phyloP scores from a whole-genome alignment of 192 early-diverging fungal genomes.

The Piromyces sp. region DNA sequence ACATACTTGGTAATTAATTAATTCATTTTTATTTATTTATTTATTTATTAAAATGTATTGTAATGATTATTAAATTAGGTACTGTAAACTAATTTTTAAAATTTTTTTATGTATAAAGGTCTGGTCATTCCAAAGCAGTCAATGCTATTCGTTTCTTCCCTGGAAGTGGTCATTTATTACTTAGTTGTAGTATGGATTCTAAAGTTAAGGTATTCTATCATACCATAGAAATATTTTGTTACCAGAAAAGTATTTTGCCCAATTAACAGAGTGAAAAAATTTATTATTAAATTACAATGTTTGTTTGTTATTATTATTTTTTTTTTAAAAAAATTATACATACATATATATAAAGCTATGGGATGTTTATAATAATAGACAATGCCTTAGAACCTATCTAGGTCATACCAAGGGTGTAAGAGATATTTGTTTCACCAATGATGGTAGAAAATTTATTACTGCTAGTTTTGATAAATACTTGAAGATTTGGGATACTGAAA shows the following conservation, averaged over 20 bases:
- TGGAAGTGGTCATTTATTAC: conserved; percentile 67
- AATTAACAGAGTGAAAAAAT: too few relatives aligned
- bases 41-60: neutral
- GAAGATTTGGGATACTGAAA: conserved; percentile 98
- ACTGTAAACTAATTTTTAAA: neutral
- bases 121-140: conserved; percentile 80
- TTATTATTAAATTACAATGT: too few relatives aligned
- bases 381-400: conserved; percentile 62
- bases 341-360: too few relatives aligned
- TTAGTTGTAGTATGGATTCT: conserved; percentile 84
- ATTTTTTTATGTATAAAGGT: too few relatives aligned
- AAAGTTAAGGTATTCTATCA: conserved; percentile 69
- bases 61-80: neutral
- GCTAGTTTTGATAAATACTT: conserved; percentile 79
- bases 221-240: too few relatives aligned
- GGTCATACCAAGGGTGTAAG: conserved; percentile 88
- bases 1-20: conserved; percentile 52
- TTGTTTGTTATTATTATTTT: too few relatives aligned
- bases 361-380: conserved; percentile 86
- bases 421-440: conserved; percentile 77
- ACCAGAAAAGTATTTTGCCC: too few relatives aligned
- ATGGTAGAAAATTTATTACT: conserved; percentile 67
- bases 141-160: conserved; percentile 84
- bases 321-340: too few relatives aligned
- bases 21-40: neutral